These are phyloP conservation scores for Podaxis mareebaensis DNA, from an alignment of 768 basidiomycete genomes.

Conservation along the genomic window DNA sequence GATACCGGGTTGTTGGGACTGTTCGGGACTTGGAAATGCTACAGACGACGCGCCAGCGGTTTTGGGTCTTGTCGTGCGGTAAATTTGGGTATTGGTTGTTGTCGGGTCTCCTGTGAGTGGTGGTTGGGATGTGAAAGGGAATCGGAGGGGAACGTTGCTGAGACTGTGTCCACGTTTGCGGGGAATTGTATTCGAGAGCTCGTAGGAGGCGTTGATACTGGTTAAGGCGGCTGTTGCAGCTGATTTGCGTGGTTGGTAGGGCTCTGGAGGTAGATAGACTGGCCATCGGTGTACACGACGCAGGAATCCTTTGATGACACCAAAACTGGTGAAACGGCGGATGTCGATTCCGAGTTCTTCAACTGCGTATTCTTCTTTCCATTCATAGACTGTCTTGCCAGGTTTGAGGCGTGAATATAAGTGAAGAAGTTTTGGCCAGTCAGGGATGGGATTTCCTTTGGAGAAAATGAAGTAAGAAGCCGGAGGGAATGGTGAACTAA, in stretches of 20 bases:
- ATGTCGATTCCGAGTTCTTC: slow-evolving; percentile 80
- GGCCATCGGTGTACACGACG: slow-evolving; percentile 95
- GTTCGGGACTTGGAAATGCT: slow-evolving; percentile 5
- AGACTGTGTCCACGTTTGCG: slow-evolving; percentile 43
- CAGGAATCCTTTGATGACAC: slow-evolving; percentile 98
- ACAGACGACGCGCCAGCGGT: slow-evolving; percentile 14
- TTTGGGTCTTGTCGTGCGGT: slow-evolving; percentile 21
- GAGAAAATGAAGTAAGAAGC: slow-evolving; percentile 12
- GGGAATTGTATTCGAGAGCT: slow-evolving; percentile 21
- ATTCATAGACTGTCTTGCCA: slow-evolving; percentile 81
- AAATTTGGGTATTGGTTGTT: slow-evolving; percentile 3
- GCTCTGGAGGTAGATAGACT: slow-evolving; percentile 54
- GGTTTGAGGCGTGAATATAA: slow-evolving; percentile 86
- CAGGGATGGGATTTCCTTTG: slow-evolving; percentile 59
- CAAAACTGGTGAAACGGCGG: slow-evolving; percentile 94
- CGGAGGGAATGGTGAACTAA: background rate
- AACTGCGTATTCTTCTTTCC: slow-evolving; percentile 81
- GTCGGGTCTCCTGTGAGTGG: slow-evolving; percentile 20
- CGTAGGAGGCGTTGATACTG: slow-evolving; percentile 17
- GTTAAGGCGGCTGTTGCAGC: slow-evolving; percentile 19
- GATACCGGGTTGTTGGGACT: background rate
- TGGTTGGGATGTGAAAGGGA: slow-evolving; percentile 20
- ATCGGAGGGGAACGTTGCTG: slow-evolving; percentile 28
- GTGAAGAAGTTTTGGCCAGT: slow-evolving; percentile 86
- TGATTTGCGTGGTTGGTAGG: slow-evolving; percentile 22